Conservation (phyloP, 495 filamentous ascomycete species). For the Xylaria longipes region DNA sequence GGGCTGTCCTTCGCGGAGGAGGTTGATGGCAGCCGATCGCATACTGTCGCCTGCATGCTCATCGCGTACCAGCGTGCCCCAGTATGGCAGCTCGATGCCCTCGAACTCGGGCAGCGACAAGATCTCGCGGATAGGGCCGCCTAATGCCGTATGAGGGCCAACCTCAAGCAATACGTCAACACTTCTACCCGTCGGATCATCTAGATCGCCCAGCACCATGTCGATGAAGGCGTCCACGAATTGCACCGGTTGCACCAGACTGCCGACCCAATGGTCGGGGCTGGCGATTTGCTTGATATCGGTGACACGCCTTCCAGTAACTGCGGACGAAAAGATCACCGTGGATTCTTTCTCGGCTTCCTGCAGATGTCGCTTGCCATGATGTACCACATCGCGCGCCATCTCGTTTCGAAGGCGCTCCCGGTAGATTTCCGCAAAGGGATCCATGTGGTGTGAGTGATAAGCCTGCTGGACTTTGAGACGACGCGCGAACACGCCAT, state of each 20-base stretch:
- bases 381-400: too few species aligned
- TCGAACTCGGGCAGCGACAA: not conserved
- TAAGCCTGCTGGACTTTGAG: slow-evolving; percentile 51
- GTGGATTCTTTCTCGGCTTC: too few species aligned
- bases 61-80: not conserved
- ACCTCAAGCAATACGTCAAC: not conserved
- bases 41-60: not conserved
- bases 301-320: not conserved
- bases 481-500: slow-evolving; percentile 44
- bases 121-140: not conserved
- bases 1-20: not conserved
- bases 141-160: not conserved
- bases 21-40: not conserved
- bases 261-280: not conserved
- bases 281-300: not conserved
- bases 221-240: not conserved
- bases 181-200: not conserved
- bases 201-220: not conserved
- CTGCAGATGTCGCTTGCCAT: too few species aligned
- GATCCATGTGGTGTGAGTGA: slow-evolving; percentile 55
- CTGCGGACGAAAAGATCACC: not conserved
- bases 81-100: not conserved
- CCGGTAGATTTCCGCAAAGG: too few species aligned
- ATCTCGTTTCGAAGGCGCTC: too few species aligned
- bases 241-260: not conserved